Evolutionary conservation across 305 asterid species (phyloP).

Genomic region (Fraxinus xanthoxyloides): DNA sequence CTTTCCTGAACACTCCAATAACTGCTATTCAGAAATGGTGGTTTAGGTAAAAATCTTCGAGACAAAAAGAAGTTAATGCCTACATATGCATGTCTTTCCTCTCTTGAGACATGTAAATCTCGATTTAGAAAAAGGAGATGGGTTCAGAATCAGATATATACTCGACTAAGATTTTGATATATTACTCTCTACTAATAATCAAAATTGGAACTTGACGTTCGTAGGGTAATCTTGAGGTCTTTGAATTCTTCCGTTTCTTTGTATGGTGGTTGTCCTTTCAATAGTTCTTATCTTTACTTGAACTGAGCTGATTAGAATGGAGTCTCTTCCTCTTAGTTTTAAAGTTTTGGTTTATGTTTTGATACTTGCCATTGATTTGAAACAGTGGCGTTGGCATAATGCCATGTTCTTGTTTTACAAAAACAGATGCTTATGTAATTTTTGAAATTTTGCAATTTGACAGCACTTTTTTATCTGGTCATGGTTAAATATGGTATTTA

Average conservation of each 20-base stretch:
- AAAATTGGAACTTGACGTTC: neutral
- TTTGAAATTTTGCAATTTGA: neutral
- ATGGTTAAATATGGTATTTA: neutral
- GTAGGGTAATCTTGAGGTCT: neutral
- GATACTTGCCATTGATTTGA: neutral
- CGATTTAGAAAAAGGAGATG: constrained; percentile 14
- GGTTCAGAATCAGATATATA: constrained; percentile 12
- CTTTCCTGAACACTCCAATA: constrained; percentile 69
- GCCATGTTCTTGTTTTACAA: neutral
- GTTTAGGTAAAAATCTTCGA: constrained; percentile 58
- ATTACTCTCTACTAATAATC: constrained; percentile 17
- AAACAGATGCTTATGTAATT: neutral
- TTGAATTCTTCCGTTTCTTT: neutral
- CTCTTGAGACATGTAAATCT: constrained; percentile 19
- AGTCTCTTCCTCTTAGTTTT: neutral
- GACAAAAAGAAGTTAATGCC: neutral
- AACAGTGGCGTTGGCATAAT: neutral
- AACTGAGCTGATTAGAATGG: constrained; percentile 9
- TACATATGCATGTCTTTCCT: constrained; percentile 2
- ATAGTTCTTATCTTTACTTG: neutral
- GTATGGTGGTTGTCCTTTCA: neutral
- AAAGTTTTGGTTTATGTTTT: neutral
- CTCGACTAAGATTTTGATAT: constrained; percentile 8
- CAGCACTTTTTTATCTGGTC: neutral
- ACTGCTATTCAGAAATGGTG: constrained; percentile 77